Evolutionary conservation across 495 filamentous ascomycete genomes (phyloP).

Genomic region (Penicillium taxi): DNA sequence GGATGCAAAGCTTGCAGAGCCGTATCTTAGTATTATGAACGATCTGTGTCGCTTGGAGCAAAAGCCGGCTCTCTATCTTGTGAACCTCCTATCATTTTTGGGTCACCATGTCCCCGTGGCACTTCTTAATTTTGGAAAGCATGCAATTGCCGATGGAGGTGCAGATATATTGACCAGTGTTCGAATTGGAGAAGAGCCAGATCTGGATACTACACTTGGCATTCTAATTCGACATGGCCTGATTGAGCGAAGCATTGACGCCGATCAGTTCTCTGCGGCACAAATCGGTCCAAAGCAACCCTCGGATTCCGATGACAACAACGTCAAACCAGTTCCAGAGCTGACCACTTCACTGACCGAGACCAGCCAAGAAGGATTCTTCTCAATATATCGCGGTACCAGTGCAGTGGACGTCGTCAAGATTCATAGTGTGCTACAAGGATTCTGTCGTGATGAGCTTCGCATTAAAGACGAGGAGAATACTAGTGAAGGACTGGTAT

Average conservation of each 20-base stretch:
- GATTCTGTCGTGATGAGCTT: constrained; percentile 65
- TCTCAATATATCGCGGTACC: constrained; percentile 39
- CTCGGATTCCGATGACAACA: constrained; percentile 13
- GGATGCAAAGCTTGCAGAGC: constrained; percentile 58
- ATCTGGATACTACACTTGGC: constrained; percentile 61
- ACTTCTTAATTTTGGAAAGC: constrained; percentile 58
- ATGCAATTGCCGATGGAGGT: constrained; percentile 46
- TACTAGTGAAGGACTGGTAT: too few relatives aligned
- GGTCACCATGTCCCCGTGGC: constrained; percentile 68
- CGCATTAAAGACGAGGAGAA: constrained; percentile 46
- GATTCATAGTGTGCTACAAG: constrained; percentile 72
- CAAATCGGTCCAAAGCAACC: constrained; percentile 23
- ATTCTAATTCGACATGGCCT: constrained; percentile 63
- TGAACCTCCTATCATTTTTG: constrained; percentile 68
- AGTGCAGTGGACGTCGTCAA: constrained; percentile 58
- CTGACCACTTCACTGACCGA: constrained; percentile 32
- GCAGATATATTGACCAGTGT: constrained; percentile 40
- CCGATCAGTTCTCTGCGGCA: constrained; percentile 34
- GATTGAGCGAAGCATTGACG: constrained; percentile 47
- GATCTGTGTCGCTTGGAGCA: constrained; percentile 55
- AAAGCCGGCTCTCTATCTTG: constrained; percentile 58
- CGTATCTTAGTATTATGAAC: constrained; percentile 63
- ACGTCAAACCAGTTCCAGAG: constrained; percentile 22
- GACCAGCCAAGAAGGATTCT: constrained; percentile 43
- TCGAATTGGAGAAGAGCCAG: constrained; percentile 45